A percentile compares a stretch with the other conserved stretches of the same genome.
Conservation (phyloP, 1,284 basidiomycete species). For the Caloboletus firmus region DNA sequence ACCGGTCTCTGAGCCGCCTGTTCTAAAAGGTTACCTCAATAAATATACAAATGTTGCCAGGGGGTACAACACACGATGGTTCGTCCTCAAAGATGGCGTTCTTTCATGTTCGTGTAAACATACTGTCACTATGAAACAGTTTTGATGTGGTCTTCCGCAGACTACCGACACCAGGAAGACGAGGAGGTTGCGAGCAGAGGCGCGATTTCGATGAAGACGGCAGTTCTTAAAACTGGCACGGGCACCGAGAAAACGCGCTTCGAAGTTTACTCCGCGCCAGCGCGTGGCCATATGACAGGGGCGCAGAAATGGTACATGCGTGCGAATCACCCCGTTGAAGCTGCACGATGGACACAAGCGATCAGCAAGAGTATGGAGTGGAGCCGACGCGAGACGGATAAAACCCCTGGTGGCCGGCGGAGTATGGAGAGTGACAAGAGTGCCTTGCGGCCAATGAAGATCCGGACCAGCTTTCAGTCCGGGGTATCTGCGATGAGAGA, state of each 20-base stretch:
- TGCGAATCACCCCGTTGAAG: slow-evolving; percentile 88
- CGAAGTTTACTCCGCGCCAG: slow-evolving; percentile 72
- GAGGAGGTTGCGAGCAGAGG: slow-evolving; percentile 86
- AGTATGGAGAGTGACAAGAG: slow-evolving; percentile 34
- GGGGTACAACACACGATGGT: slow-evolving; percentile 93
- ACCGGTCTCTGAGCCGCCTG: slow-evolving; percentile 55
- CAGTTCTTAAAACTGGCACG: slow-evolving; percentile 52
- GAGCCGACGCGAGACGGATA: slow-evolving; percentile 38
- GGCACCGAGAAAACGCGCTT: slow-evolving; percentile 69
- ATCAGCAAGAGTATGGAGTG: slow-evolving; percentile 75
- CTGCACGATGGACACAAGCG: slow-evolving; percentile 81
- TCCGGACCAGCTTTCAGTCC: slow-evolving; percentile 36
- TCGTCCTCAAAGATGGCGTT: slow-evolving; percentile 86
- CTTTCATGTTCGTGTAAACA: slow-evolving; percentile 67
- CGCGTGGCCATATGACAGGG: slow-evolving; percentile 43
- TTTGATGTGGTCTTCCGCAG: slow-evolving; percentile 39
- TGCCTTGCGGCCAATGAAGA: slow-evolving; percentile 27
- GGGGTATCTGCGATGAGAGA: slow-evolving; percentile 24
- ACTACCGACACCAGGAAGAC: slow-evolving; percentile 91
- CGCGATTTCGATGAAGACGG: slow-evolving; percentile 86
- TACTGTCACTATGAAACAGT: neutral
- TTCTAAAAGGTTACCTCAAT: slow-evolving; percentile 78
- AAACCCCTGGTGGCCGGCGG: slow-evolving; percentile 13
- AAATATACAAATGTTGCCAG: slow-evolving; percentile 91
- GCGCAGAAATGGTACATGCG: slow-evolving; percentile 87